Percentiles rank a stretch among this genome's conserved stretches.
These are phyloP conservation scores for Claviceps spartinae DNA, from an alignment of 2,329 filamentous ascomycete genomes.

Conservation along the genomic window DNA sequence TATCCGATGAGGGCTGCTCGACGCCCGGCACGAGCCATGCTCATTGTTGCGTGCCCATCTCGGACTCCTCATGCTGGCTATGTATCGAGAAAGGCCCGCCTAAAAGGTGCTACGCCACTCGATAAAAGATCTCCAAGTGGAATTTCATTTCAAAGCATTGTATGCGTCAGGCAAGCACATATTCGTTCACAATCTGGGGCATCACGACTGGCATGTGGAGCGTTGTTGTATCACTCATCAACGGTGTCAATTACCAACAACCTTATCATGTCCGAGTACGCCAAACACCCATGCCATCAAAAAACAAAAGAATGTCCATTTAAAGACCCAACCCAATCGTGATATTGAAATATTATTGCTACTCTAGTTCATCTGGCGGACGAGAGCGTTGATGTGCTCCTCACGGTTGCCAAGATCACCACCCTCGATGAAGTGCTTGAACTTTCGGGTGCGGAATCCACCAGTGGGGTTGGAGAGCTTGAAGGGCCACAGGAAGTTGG, in stretches of 20 bases:
- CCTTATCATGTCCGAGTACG: constrained; percentile 25
- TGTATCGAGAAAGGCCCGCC: too few species aligned
- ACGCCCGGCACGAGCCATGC: too few species aligned
- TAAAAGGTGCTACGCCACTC: too few species aligned
- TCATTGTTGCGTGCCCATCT: too few species aligned
- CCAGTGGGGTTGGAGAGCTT: constrained; percentile 98
- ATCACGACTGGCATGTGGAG: constrained; percentile 12
- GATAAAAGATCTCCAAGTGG: too few species aligned
- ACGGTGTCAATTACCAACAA: constrained; percentile 25
- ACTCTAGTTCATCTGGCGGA: constrained; percentile 94
- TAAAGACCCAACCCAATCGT: constrained; percentile 15
- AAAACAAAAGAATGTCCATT: constrained; percentile 8
- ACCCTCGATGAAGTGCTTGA: constrained; percentile 98
- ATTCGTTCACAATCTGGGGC: not conserved
- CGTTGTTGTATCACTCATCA: constrained; percentile 28
- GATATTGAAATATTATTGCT: constrained; percentile 5
- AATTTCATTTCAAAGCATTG: accelerated
- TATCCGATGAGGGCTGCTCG: too few species aligned
- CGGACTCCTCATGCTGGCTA: too few species aligned
- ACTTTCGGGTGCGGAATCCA: constrained; percentile 92
- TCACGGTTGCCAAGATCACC: constrained; percentile 98
- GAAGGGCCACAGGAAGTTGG: constrained; percentile 99
- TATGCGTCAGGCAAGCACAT: too few species aligned
- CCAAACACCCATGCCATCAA: constrained; percentile 24
- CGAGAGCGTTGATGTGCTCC: constrained; percentile 91